Base-by-base conservation (phyloP, 306 rosid species). In the Mimosa bimucronata region DNA sequence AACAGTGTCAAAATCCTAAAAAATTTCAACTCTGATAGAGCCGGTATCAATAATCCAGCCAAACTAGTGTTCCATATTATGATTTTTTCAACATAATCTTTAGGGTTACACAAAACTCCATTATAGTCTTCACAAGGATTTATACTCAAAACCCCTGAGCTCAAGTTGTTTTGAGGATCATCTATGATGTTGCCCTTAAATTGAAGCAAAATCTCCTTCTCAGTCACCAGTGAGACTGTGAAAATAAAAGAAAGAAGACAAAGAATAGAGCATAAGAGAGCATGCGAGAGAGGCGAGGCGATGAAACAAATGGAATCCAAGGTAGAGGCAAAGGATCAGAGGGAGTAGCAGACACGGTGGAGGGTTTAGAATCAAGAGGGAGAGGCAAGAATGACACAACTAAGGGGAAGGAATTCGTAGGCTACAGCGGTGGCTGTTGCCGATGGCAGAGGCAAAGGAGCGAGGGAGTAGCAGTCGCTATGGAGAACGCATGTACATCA, bases 171-270 rank as follows among this genome's bases (percentile, higher is more conserved):
- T 50, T 69, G 41, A 5, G 99, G 99, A 83, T 95, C 99, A 16
- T 85, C 86, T 25, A 97, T 85, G 75, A 93, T 55, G 78, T 81
- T 90, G 41, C 90, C 92, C 79, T 89, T 95, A 82, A 95, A 95
- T 75, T 95, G 96, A 75, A 93, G 99, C 86, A 95, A 77, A 91
- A 93, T 88, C 83, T 91, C 96, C 66, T 80, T 90, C 85, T 95
- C 99, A 14, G 91, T 88, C 41, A 44, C 77, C 21, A 90, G 80
- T 5, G 86, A 80, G 58, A 88, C 96, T 8, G 74, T 73, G 44
- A 77, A 48, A 66, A 84, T 74, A 34, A 81, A 83, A 77, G 88
- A 5, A 21, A 88, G 85, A 23, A 88, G 85, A 80, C 87, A 88
- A 19, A 82, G 79, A 76, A 90, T 48, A 61, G 84, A 52, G 85